Conservation (phyloP, 2,329 filamentous ascomycete species). For the Calycina herbarum region DNA sequence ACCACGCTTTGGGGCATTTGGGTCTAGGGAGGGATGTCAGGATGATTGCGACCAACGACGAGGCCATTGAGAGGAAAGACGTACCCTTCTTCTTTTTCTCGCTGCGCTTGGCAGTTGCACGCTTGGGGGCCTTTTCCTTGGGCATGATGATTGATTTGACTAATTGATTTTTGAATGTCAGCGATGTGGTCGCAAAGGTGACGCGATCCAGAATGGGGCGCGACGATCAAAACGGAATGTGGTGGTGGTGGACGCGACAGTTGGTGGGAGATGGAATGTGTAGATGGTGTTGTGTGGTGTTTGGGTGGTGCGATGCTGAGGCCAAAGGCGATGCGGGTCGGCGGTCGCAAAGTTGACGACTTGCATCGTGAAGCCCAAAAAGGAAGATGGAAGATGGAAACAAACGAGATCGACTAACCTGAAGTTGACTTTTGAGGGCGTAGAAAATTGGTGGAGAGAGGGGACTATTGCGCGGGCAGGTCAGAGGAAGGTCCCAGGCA, state of each 20-base stretch:
- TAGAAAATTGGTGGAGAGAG: background rate
- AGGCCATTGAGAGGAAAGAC: conserved; percentile 27
- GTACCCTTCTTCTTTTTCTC: conserved; percentile 74
- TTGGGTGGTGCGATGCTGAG: conserved; percentile 1
- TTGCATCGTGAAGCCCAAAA: conserved; percentile 1
- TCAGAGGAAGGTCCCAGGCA: conserved; percentile 1
- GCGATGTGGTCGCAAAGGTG: conserved; percentile 13
- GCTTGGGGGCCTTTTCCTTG: conserved; percentile 63
- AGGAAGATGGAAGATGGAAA: background rate
- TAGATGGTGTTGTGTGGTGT: conserved; percentile 5
- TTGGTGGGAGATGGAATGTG: conserved; percentile 7
- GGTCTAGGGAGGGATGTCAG: conserved; percentile 61
- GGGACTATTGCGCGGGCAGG: conserved; percentile 8
- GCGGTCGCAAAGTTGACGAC: conserved; percentile 9
- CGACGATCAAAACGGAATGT: background rate
- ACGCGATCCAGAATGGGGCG: background rate
- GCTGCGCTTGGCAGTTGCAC: conserved; percentile 60
- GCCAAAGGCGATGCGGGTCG: background rate
- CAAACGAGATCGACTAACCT: conserved; percentile 10
- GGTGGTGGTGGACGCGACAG: conserved; percentile 8
- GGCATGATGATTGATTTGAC: conserved; percentile 52
- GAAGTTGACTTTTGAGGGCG: conserved; percentile 13
- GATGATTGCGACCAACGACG: conserved; percentile 9
- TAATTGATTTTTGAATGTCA: conserved; percentile 15
- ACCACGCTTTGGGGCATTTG: conserved; percentile 97